These are phyloP conservation scores for Volvariella volvacea DNA, from an alignment of 1,284 basidiomycete species.

Conservation along the genomic window DNA sequence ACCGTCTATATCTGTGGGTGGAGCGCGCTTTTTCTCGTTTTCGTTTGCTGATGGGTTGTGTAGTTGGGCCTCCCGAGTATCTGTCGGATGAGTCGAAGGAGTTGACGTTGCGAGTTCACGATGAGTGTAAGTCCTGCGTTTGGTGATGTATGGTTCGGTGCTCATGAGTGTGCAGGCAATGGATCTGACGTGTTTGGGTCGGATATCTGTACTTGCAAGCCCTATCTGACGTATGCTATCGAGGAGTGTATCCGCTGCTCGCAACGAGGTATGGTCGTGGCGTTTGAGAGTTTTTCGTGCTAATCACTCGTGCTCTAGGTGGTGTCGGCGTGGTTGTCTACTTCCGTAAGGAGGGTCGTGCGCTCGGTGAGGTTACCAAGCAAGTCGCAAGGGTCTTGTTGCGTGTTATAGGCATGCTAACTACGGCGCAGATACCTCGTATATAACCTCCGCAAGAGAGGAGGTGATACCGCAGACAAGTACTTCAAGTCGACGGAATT, in stretches of 20 bases:
- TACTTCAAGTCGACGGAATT: conserved; percentile 94
- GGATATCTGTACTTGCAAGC: conserved; percentile 94
- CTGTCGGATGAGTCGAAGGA: conserved; percentile 79
- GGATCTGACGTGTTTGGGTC: conserved; percentile 87
- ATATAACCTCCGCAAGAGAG: conserved; percentile 93
- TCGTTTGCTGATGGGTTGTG: no score
- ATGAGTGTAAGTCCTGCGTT: conserved; percentile 70
- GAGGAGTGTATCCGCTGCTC: conserved; percentile 80
- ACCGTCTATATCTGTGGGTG: conserved; percentile 88
- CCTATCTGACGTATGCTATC: conserved; percentile 90
- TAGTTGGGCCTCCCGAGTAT: conserved; percentile 79
- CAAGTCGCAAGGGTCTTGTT: conserved; percentile 38
- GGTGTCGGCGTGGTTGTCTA: conserved; percentile 93
- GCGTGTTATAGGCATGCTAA: conserved; percentile 1
- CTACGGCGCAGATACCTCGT: conserved; percentile 63
- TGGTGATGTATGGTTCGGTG: conserved; percentile 13
- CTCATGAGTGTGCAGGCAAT: conserved; percentile 44
- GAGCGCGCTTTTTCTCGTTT: no score
- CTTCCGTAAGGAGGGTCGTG: conserved; percentile 91
- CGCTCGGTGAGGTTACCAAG: conserved; percentile 91
- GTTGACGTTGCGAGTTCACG: conserved; percentile 88
- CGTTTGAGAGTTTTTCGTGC: not conserved
- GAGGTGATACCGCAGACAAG: conserved; percentile 85
- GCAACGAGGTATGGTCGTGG: conserved; percentile 53
- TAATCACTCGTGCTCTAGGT: conserved; percentile 27